A percentile compares a stretch with the other conserved stretches of the same genome.
Conservation (phyloP, 257 asterid genomes). For the Linderniella brevidens region DNA sequence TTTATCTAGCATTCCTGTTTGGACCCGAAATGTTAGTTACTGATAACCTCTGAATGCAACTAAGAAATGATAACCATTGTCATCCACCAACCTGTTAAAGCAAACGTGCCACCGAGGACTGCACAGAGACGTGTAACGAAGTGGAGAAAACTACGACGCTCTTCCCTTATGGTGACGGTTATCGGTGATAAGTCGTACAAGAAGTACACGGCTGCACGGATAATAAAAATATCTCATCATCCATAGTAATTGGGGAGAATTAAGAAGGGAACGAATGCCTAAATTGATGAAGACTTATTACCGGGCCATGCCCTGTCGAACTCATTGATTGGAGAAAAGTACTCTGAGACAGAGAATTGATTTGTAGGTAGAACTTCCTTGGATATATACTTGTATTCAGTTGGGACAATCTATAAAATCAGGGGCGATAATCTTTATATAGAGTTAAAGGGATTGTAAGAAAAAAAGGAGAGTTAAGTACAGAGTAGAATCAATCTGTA, state of each 20-base stretch:
- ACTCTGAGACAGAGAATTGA: conserved; percentile 91
- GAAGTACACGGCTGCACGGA: conserved; percentile 75
- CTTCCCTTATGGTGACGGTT: conserved; percentile 92
- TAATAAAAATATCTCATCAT: not conserved
- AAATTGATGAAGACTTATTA: conserved; percentile 17
- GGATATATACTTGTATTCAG: conserved; percentile 76
- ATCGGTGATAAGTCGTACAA: conserved; percentile 94
- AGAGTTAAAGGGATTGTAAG: conserved; percentile 1
- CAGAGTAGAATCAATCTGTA: no score
- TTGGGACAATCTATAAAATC: conserved; percentile 72
- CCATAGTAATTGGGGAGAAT: not conserved
- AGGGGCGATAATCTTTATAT: conserved; percentile 11
- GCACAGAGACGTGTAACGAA: conserved; percentile 96
- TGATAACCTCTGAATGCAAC: not conserved
- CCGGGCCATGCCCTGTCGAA: conserved; percentile 86
- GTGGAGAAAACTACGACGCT: conserved; percentile 96
- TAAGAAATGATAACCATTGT: not conserved
- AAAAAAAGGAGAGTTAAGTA: not conserved
- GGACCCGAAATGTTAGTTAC: not conserved
- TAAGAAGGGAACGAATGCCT: conserved; percentile 5
- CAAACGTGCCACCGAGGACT: conserved; percentile 95
- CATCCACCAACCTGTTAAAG: conserved; percentile 55
- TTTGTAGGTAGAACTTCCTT: conserved; percentile 79
- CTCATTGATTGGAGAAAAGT: conserved; percentile 75
- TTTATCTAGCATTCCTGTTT: conserved; percentile 83